Conservation (phyloP, 208 protist species). For the Strigomonas galati region DNA sequence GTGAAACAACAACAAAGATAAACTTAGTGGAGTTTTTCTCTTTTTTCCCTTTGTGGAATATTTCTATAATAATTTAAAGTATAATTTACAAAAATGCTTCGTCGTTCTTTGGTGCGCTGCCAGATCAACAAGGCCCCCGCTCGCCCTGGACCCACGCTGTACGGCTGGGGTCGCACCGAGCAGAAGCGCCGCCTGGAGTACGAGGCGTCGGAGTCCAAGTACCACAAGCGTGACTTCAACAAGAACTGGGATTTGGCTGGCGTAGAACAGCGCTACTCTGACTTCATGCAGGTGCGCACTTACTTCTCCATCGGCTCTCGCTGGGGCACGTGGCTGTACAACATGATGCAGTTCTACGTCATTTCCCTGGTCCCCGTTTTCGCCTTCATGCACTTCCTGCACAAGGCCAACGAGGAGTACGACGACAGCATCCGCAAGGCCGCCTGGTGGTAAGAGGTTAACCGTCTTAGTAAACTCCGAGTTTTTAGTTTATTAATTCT, state of each 20-base stretch:
- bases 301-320: constrained; percentile 87
- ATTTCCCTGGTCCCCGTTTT: constrained; percentile 81
- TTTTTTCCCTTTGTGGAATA: constrained; percentile 5
- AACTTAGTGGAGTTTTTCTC: constrained; percentile 9
- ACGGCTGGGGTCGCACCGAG: constrained; percentile 87
- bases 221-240: constrained; percentile 92
- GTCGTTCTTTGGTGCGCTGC: constrained; percentile 52
- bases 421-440: constrained; percentile 80
- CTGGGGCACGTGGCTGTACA: constrained; percentile 90
- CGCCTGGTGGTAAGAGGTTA: constrained; percentile 79
- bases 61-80: too few relatives aligned
- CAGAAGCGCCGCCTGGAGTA: constrained; percentile 92
- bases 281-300: constrained; percentile 88
- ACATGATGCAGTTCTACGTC: constrained; percentile 85
- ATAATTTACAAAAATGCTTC: constrained; percentile 45
- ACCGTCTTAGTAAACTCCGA: too few relatives aligned
- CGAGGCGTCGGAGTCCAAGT: constrained; percentile 86
- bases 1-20: neutral
- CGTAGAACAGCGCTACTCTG: constrained; percentile 85
- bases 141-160: constrained; percentile 82
- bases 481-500: neutral
- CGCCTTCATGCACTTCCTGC: constrained; percentile 72
- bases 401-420: constrained; percentile 82
- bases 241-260: constrained; percentile 88
- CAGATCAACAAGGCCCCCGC: constrained; percentile 82